Evolutionary conservation across 2,329 filamentous ascomycete species (phyloP).

Genomic region (Cytospora piceicola): DNA sequence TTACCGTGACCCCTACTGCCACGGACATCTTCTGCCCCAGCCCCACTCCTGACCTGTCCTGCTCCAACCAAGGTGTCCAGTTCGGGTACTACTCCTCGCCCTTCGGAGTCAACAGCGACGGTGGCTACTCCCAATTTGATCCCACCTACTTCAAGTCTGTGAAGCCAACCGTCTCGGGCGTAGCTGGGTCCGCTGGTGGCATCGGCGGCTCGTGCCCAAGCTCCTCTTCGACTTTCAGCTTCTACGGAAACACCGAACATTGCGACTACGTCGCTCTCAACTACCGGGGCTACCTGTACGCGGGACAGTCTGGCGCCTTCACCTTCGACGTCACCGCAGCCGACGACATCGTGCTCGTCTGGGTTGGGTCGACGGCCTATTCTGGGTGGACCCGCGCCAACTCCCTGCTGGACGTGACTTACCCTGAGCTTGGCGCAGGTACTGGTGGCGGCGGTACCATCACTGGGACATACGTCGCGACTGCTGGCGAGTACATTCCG

Average conservation of each 20-base stretch:
- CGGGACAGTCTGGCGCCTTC: not conserved
- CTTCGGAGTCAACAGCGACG: not conserved
- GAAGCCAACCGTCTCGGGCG: not conserved
- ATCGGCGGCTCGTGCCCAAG: not conserved
- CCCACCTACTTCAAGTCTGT: conserved; percentile 4
- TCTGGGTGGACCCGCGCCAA: too few relatives aligned
- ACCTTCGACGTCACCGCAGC: not conserved
- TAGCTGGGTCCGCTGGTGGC: conserved; percentile 1
- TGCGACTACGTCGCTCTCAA: conserved; percentile 7
- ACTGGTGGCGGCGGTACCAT: too few relatives aligned
- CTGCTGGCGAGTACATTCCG: conserved; percentile 14
- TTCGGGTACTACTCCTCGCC: not conserved
- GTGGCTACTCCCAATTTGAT: not conserved
- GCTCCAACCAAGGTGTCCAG: conserved; percentile 7
- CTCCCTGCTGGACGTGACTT: too few relatives aligned
- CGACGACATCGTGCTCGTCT: conserved; percentile 5
- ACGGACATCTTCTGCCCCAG: not conserved
- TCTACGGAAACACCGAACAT: conserved; percentile 3
- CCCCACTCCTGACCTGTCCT: not conserved
- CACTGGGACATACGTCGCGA: not conserved
- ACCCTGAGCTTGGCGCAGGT: too few relatives aligned
- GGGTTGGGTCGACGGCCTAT: conserved; percentile 3
- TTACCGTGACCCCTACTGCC: conserved; percentile 1
- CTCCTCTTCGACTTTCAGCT: not conserved
- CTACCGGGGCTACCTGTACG: conserved; percentile 17